Conservation (phyloP, 2,329 filamentous ascomycete genomes). For the Aulographum hederae region DNA sequence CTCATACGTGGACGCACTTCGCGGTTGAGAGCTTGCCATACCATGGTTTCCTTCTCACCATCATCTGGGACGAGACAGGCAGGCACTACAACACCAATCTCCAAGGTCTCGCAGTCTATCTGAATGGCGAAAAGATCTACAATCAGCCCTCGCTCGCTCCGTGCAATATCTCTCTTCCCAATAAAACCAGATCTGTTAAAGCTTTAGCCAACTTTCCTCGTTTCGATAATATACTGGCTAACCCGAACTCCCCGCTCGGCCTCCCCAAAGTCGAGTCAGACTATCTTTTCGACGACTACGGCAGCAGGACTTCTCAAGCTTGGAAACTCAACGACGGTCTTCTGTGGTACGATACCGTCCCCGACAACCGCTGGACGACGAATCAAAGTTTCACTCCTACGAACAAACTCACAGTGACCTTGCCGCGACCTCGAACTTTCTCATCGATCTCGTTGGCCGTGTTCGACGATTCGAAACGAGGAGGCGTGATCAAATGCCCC, state of each 20-base stretch:
- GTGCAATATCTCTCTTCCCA: slow-evolving; percentile 8
- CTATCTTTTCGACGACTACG: slow-evolving; percentile 13
- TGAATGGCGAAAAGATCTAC: slow-evolving; percentile 17
- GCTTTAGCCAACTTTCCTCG: slow-evolving; percentile 8
- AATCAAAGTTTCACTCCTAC: slow-evolving; percentile 8
- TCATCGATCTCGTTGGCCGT: slow-evolving; percentile 7
- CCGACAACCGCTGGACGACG: slow-evolving; percentile 16
- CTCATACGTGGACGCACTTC: slow-evolving; percentile 18
- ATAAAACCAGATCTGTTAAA: background rate
- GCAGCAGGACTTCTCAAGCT: slow-evolving; percentile 6
- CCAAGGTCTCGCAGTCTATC: slow-evolving; percentile 19
- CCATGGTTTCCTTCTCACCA: slow-evolving; percentile 22
- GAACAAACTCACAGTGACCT: background rate
- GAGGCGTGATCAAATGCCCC: slow-evolving; percentile 13
- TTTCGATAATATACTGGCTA: slow-evolving; percentile 24
- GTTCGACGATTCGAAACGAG: slow-evolving; percentile 17
- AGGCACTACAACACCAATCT: slow-evolving; percentile 16
- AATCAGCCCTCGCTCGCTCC: slow-evolving; percentile 6
- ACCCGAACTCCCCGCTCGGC: slow-evolving; percentile 13
- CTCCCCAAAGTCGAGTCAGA: slow-evolving; percentile 18
- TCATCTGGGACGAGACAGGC: slow-evolving; percentile 23
- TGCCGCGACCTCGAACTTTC: background rate
- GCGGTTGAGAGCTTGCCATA: slow-evolving; percentile 25
- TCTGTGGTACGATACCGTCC: slow-evolving; percentile 21
- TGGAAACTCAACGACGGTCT: slow-evolving; percentile 25